Evolutionary conservation across 2,329 filamentous ascomycete species (phyloP).

Genomic region (Byssochlamys sp.): DNA sequence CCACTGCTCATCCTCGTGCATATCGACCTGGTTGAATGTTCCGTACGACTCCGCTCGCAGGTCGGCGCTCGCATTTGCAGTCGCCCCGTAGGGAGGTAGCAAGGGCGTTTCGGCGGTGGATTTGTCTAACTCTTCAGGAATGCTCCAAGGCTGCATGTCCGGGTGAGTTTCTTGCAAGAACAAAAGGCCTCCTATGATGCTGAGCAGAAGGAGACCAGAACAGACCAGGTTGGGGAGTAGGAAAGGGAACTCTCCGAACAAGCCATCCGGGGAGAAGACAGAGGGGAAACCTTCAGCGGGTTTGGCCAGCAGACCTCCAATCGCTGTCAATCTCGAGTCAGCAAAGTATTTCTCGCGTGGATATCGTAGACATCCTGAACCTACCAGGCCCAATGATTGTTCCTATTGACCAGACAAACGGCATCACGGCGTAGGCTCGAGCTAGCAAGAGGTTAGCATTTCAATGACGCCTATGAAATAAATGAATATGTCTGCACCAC

Average conservation of each 20-base stretch:
- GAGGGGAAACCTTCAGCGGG: conserved; percentile 65
- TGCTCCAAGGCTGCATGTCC: conserved; percentile 55
- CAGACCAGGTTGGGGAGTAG: conserved; percentile 83
- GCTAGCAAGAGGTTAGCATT: conserved; percentile 38
- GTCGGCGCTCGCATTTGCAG: conserved; percentile 63
- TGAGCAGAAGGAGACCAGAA: conserved; percentile 62
- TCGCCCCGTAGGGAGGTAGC: conserved; percentile 63
- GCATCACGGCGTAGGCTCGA: conserved; percentile 82
- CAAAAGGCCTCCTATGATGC: conserved; percentile 70
- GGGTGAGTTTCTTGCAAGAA: conserved; percentile 84
- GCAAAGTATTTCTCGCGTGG: conserved; percentile 4
- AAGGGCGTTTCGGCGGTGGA: conserved; percentile 59
- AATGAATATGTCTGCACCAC: conserved; percentile 22
- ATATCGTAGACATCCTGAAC: conserved; percentile 1
- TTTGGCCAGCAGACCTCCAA: conserved; percentile 77
- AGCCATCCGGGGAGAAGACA: conserved; percentile 54
- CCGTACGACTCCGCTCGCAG: conserved; percentile 71
- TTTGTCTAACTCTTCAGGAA: conserved; percentile 29
- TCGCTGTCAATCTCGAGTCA: conserved; percentile 39
- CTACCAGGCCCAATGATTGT: conserved; percentile 68
- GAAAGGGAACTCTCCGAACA: conserved; percentile 75
- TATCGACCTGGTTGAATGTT: conserved; percentile 54
- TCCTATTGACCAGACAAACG: conserved; percentile 84
- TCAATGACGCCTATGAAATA: not conserved
- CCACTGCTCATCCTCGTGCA: conserved; percentile 47